Conservation (phyloP, 768 basidiomycete genomes). For the Gloeopeniophorella convolvens region DNA sequence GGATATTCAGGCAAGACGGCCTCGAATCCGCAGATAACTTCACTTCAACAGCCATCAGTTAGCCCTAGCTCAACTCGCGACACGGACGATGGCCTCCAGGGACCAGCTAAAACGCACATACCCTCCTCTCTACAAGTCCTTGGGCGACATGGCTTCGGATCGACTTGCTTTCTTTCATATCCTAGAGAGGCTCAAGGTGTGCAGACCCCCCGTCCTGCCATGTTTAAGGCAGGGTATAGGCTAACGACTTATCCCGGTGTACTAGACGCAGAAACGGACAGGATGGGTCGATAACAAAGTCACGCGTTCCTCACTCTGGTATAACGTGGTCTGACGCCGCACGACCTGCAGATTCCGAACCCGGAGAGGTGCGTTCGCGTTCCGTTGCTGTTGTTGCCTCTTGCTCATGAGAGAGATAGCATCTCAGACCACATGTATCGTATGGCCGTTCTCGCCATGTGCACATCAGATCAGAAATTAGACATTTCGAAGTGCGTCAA, state of each 20-base stretch:
- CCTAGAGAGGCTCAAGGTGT: slow-evolving; percentile 81
- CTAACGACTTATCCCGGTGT: not conserved
- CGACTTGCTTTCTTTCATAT: slow-evolving; percentile 88
- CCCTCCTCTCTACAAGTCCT: slow-evolving; percentile 50
- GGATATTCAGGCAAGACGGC: no score
- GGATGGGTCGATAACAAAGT: slow-evolving; percentile 90
- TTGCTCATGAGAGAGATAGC: not conserved
- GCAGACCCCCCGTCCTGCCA: not conserved
- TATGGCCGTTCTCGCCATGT: slow-evolving; percentile 93
- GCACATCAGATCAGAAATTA: slow-evolving; percentile 64
- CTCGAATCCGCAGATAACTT: no score
- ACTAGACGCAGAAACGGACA: slow-evolving; percentile 90
- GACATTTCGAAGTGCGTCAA: slow-evolving; percentile 59
- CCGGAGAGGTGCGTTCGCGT: slow-evolving; percentile 63
- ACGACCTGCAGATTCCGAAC: slow-evolving; percentile 54
- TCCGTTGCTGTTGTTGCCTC: not conserved
- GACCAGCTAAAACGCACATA: slow-evolving; percentile 38
- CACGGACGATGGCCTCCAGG: slow-evolving; percentile 26
- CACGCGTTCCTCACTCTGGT: slow-evolving; percentile 1
- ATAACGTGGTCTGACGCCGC: slow-evolving; percentile 5
- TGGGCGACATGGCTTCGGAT: slow-evolving; percentile 53
- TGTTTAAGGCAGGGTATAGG: not conserved
- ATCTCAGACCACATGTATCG: slow-evolving; percentile 98
- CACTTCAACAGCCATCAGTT: no score
- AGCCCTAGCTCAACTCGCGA: no score